Base-by-base conservation (phyloP, 306 rosid genomes). In the Lotus japonicus region DNA sequence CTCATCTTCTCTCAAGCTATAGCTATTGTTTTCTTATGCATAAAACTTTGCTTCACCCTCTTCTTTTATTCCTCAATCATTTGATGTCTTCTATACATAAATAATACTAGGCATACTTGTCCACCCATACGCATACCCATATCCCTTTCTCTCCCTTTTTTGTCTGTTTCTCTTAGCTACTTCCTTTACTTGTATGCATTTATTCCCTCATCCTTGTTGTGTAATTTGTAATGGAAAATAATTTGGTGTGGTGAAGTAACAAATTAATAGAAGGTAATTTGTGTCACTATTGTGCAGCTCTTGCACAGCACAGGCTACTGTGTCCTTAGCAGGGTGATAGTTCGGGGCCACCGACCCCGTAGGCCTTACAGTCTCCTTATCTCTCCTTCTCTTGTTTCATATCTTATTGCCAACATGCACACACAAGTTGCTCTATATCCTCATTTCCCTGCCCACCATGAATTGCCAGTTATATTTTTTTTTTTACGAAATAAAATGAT, bases 41-140 rank as follows among this genome's bases (percentile, higher is more conserved):
- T 65, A 72, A 73, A 71, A 67, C 53, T 63, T 31, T 44, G 62
- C 61, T 64, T 16, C 66, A 52, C 62, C 19, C 52, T 23, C 73
- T 68, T 76, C 9, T 66, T 31, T 31, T 75, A 75, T 72, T 80
- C 70, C 78, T 73, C 84, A 82, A 82, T 82, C 76, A 80, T 84
- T 70, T 74, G 71, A 73, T 74, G 81, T 64, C 70, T 73, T 73
- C 64, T 63, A 31, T 31, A 81, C 85, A 74, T 81, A 77, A 77
- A 75, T 81, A 82, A 80, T 78, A 79, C 79, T 64, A 13, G 17
- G 46, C 71, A 79, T 75, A 58, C 82, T 68, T 77, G 84, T 64
- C 77, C 77, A 77, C 80, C 87, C 87, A 84, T 79, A 82, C 73
- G 66, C 80, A 79, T 58, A 81, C 92, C 80, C 84, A 80, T 85